A percentile compares a stretch with the other conserved stretches of the same genome.
Conservation (phyloP, 805 yeast species). For the Ogataea neopini region DNA sequence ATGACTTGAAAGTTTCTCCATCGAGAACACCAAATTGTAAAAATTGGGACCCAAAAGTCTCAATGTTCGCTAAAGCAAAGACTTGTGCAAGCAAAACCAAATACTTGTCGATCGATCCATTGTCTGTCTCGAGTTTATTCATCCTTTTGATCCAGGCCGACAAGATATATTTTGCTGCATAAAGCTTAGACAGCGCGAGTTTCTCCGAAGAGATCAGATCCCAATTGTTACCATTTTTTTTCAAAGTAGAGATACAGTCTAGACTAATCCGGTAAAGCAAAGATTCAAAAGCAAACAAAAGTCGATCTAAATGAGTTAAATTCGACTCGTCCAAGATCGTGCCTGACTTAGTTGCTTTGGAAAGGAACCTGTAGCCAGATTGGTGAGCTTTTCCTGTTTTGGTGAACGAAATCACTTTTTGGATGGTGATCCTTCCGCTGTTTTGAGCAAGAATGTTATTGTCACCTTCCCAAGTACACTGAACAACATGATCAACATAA, state of each 20-base stretch:
- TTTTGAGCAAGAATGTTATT: constrained; percentile 83
- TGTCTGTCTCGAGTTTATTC: constrained; percentile 27
- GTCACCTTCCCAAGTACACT: constrained; percentile 99
- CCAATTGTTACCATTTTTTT: constrained; percentile 40
- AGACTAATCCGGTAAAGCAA: constrained; percentile 42
- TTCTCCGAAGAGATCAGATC: constrained; percentile 49
- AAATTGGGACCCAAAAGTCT: constrained; percentile 70
- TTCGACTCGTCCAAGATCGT: constrained; percentile 35
- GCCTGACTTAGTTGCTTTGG: constrained; percentile 27
- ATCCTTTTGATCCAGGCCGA: constrained; percentile 40
- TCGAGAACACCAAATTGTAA: constrained; percentile 61
- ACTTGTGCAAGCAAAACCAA: constrained; percentile 58
- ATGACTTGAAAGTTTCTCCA: constrained; percentile 45
- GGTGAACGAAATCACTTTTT: constrained; percentile 40
- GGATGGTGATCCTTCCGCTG: constrained; percentile 76
- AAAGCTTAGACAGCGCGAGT: constrained; percentile 49
- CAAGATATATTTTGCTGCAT: constrained; percentile 51
- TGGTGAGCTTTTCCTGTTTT: constrained; percentile 47
- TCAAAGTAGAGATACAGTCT: constrained; percentile 35
- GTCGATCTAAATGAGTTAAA: constrained; percentile 32
- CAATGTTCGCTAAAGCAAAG: constrained; percentile 67
- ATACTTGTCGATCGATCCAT: constrained; percentile 45
- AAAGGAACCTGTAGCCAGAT: constrained; percentile 45
- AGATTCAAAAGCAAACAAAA: constrained; percentile 42
- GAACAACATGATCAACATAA: constrained; percentile 93